Evolutionary conservation across 2,329 filamentous ascomycete species (phyloP), one percentile per base, ranked within the genome.

Genomic region (Pseudofabraea citricarpa): DNA sequence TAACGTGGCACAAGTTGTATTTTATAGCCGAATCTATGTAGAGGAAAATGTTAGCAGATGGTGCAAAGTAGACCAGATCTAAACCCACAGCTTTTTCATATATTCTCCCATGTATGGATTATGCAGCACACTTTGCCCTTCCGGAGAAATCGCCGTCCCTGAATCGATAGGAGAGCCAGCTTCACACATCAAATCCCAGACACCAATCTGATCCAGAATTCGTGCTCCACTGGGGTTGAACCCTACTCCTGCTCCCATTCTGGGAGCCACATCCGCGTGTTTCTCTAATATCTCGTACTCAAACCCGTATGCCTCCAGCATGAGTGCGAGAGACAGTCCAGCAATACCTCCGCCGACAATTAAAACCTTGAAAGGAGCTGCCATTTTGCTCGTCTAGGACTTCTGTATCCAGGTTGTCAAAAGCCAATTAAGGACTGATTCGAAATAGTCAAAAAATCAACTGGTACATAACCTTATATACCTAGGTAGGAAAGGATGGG

Each of bases 181-280:
- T n/a, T n/a, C n/a, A n/a, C 29, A 16, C n/a, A 45, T 8, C 15
- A 24, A 23, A 36, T 63, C 56, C 16, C 50, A 66, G 26, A 57
- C 51, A 1, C 68, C 72, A 1, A 77, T 53, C 52, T 78, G 74
- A 40, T 75, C 72, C 1, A 75, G 53, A 6, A 77, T 67, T 1
- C 66, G 62, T 5, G 57, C 42, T 1, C 67, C 68, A 15, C 68
- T 61, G 0, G 72, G 58, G 0, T 61, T 46, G 0, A 75, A 48
- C 1, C 63, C 68, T 18, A 77, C 70, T 3, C 64, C 66, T 1
- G 71, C 72, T 0, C 73, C 73, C 0, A 69, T 56, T 15, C 64
- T 56, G 0, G 72, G 71, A 1, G 66, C 63, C 16, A 75, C 64
- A 0, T 63, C 53, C 0, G 44, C n/a, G 31, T 68, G 55, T 0